phyloP scores from a whole-genome alignment of 1,284 basidiomycete genomes.

The Malassezia sympodialis region DNA sequence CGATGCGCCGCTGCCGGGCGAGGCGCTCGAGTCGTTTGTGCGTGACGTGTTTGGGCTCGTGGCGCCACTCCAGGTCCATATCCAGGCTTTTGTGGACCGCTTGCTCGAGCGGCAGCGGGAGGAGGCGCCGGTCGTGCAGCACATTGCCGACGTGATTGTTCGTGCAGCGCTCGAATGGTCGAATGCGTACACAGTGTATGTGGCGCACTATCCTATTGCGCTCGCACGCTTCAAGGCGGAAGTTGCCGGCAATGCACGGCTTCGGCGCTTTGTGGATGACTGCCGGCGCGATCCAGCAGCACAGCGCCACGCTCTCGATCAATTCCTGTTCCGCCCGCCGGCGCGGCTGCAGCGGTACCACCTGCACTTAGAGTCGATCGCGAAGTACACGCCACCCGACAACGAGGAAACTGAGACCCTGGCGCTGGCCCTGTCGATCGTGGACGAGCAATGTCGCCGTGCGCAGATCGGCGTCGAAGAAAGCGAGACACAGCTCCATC shows the following conservation, averaged over 20 bases:
- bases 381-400: slow-evolving; percentile 47
- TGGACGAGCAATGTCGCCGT: slow-evolving; percentile 41
- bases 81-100: slow-evolving; percentile 67
- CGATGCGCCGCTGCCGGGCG: slow-evolving; percentile 26
- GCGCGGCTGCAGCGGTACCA: slow-evolving; percentile 85
- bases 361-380: slow-evolving; percentile 72
- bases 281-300: slow-evolving; percentile 60
- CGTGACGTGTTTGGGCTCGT: slow-evolving; percentile 79
- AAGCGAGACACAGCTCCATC: slow-evolving; percentile 37
- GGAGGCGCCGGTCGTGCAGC: slow-evolving; percentile 68
- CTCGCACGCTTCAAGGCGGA: slow-evolving; percentile 79
- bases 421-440: slow-evolving; percentile 33
- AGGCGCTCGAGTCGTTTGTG: slow-evolving; percentile 64
- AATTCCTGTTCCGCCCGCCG: slow-evolving; percentile 73
- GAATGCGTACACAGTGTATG: slow-evolving; percentile 71
- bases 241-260: slow-evolving; percentile 66
- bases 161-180: slow-evolving; percentile 79
- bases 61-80: slow-evolving; percentile 69
- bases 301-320: slow-evolving; percentile 71
- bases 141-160: slow-evolving; percentile 81
- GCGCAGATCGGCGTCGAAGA: slow-evolving; percentile 39
- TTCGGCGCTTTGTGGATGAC: slow-evolving; percentile 69
- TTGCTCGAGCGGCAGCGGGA: slow-evolving; percentile 80
- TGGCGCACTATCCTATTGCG: slow-evolving; percentile 72
- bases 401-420: slow-evolving; percentile 32